A percentile compares a stretch with the other conserved stretches of the same genome.
Conservation (phyloP, 2,329 filamentous ascomycete genomes). For the Aspergillus tanneri region DNA sequence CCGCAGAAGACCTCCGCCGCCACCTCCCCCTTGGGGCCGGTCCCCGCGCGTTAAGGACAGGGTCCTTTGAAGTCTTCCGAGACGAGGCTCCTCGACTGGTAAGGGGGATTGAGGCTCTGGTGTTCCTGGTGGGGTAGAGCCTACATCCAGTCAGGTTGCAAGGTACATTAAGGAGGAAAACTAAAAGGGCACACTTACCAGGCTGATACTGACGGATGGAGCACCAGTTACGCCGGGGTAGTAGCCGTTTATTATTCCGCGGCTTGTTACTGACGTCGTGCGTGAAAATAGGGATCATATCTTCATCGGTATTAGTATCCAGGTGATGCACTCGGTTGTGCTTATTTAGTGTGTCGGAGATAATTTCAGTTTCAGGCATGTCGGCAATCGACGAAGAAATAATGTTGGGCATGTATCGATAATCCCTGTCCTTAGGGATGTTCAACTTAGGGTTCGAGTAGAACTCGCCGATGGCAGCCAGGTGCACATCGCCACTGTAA, state of each 20-base stretch:
- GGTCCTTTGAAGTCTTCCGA: constrained; percentile 53
- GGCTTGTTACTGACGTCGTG: constrained; percentile 85
- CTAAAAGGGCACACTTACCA: constrained; percentile 47
- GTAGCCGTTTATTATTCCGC: constrained; percentile 84
- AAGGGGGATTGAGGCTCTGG: constrained; percentile 52
- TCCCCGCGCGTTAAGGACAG: constrained; percentile 61
- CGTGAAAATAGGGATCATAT: constrained; percentile 91
- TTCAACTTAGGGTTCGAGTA: constrained; percentile 84
- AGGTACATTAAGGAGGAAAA: constrained; percentile 32
- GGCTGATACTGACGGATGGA: constrained; percentile 83
- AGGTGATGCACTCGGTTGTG: constrained; percentile 74
- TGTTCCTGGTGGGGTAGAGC: constrained; percentile 68
- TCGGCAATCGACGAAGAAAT: constrained; percentile 95
- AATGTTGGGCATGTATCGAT: constrained; percentile 94
- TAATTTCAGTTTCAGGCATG: constrained; percentile 78
- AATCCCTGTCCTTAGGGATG: constrained; percentile 83
- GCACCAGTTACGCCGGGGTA: constrained; percentile 94
- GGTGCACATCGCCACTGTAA: constrained; percentile 80
- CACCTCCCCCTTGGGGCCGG: constrained; percentile 35
- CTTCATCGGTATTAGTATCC: constrained; percentile 76
- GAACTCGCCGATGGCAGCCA: constrained; percentile 90
- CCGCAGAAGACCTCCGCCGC: constrained; percentile 44
- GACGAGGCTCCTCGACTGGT: constrained; percentile 31
- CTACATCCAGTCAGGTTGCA: constrained; percentile 56
- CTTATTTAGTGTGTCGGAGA: constrained; percentile 91